phyloP scores from a whole-genome alignment of 495 filamentous ascomycete genomes.

The Penicillium herquei region DNA sequence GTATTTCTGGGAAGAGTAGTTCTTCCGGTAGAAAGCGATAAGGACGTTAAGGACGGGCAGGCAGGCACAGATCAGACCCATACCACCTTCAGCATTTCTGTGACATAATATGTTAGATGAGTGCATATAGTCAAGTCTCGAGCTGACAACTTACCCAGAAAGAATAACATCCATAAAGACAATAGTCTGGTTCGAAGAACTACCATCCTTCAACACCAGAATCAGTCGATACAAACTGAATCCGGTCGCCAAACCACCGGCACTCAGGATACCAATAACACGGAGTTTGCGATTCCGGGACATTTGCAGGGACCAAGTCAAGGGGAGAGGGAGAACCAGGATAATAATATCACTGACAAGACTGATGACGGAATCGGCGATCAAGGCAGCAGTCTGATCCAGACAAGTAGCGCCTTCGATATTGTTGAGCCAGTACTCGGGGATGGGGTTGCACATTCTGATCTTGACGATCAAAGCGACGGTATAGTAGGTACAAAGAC shows the following conservation, averaged over 20 bases:
- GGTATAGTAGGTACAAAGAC: slow-evolving; percentile 40
- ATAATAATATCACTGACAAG: slow-evolving; percentile 47
- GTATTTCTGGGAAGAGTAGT: slow-evolving; percentile 33
- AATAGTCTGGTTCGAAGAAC: slow-evolving; percentile 35
- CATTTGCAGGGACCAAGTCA: slow-evolving; percentile 51
- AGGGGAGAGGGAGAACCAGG: slow-evolving; percentile 43
- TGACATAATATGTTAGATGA: background rate
- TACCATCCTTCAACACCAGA: slow-evolving; percentile 35
- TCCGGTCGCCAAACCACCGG: slow-evolving; percentile 46
- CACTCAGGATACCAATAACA: slow-evolving; percentile 43
- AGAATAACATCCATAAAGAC: slow-evolving; percentile 45
- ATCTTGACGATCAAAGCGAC: slow-evolving; percentile 27
- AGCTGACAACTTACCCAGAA: slow-evolving; percentile 49
- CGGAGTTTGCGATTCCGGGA: slow-evolving; percentile 43
- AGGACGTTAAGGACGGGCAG: slow-evolving; percentile 43
- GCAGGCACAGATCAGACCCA: slow-evolving; percentile 50
- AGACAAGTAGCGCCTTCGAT: slow-evolving; percentile 28
- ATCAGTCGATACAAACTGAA: slow-evolving; percentile 47
- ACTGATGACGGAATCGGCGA: slow-evolving; percentile 49
- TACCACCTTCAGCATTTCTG: slow-evolving; percentile 46
- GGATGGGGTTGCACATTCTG: slow-evolving; percentile 24
- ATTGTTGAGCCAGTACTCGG: slow-evolving; percentile 19
- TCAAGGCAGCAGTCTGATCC: slow-evolving; percentile 40
- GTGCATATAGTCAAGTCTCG: too few relatives aligned
- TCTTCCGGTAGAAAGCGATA: slow-evolving; percentile 26